Conservation (phyloP, 2,329 filamentous ascomycete species). For the Diaporthe australafricana region DNA sequence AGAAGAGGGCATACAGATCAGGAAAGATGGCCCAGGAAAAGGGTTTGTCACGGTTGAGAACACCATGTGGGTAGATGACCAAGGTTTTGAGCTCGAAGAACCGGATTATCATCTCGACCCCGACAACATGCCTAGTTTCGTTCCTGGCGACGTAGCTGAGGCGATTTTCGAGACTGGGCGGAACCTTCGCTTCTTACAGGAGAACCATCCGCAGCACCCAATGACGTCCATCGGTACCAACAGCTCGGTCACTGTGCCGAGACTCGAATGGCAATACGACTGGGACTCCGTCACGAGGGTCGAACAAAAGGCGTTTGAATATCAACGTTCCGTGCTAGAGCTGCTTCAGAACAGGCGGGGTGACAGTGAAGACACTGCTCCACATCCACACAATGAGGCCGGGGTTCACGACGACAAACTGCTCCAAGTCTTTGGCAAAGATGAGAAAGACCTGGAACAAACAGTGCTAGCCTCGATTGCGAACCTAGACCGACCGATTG, state of each 20-base stretch:
- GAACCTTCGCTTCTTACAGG: slow-evolving; percentile 78
- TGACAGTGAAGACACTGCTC: background rate
- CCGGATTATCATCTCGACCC: slow-evolving; percentile 73
- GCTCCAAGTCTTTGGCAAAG: slow-evolving; percentile 16
- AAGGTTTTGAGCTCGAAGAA: slow-evolving; percentile 67
- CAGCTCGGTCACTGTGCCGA: slow-evolving; percentile 61
- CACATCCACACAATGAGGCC: background rate
- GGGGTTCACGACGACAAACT: background rate
- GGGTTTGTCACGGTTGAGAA: slow-evolving; percentile 72
- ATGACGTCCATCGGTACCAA: slow-evolving; percentile 63
- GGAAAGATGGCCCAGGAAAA: slow-evolving; percentile 61
- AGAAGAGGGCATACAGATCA: slow-evolving; percentile 66
- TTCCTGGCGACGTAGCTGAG: slow-evolving; percentile 75
- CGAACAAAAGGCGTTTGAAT: slow-evolving; percentile 68
- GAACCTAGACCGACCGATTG: slow-evolving; percentile 53
- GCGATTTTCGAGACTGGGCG: slow-evolving; percentile 83
- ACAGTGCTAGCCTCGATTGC: slow-evolving; percentile 64
- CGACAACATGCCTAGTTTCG: slow-evolving; percentile 76
- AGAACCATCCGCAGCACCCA: slow-evolving; percentile 78
- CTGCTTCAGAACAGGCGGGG: slow-evolving; percentile 44
- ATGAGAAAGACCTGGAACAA: slow-evolving; percentile 49
- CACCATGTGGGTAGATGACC: slow-evolving; percentile 67
- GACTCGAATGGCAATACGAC: slow-evolving; percentile 75
- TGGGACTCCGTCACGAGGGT: slow-evolving; percentile 76
- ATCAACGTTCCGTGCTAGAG: slow-evolving; percentile 56